These are phyloP conservation scores for Pseudogymnoascus destructans DNA, from an alignment of 2,329 filamentous ascomycete genomes.

Conservation along the genomic window DNA sequence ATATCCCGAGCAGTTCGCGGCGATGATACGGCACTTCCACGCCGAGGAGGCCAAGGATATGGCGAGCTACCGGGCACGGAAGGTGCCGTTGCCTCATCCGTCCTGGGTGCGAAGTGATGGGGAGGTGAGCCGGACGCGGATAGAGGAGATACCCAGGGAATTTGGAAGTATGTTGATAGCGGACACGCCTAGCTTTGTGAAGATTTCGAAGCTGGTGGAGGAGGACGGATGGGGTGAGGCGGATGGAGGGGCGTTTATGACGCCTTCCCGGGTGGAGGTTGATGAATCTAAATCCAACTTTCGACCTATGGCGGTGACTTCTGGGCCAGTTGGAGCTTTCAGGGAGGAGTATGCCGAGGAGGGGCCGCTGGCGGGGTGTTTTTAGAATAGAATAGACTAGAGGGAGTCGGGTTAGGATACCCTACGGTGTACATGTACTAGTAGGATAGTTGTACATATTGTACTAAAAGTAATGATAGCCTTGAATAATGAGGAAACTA, in stretches of 20 bases:
- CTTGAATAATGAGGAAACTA: not conserved
- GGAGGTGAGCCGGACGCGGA: not conserved
- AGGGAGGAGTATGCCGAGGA: not conserved
- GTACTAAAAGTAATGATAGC: constrained; percentile 2
- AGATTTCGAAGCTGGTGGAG: not conserved
- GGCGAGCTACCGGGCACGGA: not conserved
- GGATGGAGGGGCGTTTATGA: not conserved
- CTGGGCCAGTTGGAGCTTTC: not conserved
- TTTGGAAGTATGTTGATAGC: not conserved
- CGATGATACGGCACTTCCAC: not conserved
- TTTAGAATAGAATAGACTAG: not conserved
- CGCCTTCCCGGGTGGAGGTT: not conserved
- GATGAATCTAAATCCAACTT: not conserved
- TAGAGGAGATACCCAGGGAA: not conserved
- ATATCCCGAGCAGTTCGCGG: not conserved
- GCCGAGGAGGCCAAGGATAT: not conserved
- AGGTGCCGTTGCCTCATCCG: not conserved
- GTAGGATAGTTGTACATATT: not conserved
- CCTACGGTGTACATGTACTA: not conserved
- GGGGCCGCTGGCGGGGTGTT: not conserved
- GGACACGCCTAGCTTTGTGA: not conserved
- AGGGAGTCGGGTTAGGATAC: not conserved
- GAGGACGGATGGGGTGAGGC: not conserved
- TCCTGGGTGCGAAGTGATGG: not conserved
- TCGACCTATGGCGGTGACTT: not conserved